A percentile compares a stretch with the other conserved stretches of the same genome.
Evolutionary conservation across 139 green algal genomes (phyloP).

Genomic region (Pseudopediastrum boryanum): DNA sequence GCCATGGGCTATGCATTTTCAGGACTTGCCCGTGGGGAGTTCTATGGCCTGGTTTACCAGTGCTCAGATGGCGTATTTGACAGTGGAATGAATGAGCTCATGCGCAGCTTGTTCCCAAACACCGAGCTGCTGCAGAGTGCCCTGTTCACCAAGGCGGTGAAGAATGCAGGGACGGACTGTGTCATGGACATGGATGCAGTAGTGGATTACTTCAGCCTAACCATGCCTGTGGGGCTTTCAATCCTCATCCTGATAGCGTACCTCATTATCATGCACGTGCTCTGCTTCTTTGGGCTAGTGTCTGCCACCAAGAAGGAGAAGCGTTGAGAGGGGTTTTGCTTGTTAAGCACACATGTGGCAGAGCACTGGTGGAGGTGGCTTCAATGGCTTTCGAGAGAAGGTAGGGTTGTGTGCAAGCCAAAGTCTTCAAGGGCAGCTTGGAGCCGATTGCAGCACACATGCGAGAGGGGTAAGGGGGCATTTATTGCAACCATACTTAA

Average conservation of each 20-base stretch:
- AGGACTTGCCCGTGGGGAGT: conserved; percentile 34
- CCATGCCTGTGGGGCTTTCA: conserved; percentile 12
- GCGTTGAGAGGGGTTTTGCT: no score
- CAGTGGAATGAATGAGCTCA: conserved; percentile 9
- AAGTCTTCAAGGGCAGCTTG: no score
- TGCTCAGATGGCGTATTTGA: conserved; percentile 46
- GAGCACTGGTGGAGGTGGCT: no score
- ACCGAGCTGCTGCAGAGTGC: conserved; percentile 11
- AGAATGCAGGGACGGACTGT: conserved; percentile 11
- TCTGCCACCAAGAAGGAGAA: conserved; percentile 32
- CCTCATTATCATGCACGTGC: conserved; percentile 31
- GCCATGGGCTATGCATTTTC: conserved; percentile 56
- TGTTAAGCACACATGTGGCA: no score
- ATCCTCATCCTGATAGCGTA: conserved; percentile 33
- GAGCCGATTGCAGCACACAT: no score
- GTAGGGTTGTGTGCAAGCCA: no score
- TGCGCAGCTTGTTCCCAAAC: conserved; percentile 44
- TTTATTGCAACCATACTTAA: no score
- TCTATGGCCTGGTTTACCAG: conserved; percentile 24
- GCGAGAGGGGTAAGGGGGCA: no score
- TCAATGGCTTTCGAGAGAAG: no score
- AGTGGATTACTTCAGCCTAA: conserved; percentile 29
- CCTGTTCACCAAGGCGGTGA: conserved; percentile 10
- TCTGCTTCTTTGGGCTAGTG: conserved; percentile 22
- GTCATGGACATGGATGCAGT: conserved; percentile 20